These are phyloP conservation scores for Delitschia confertaspora DNA, from an alignment of 495 filamentous ascomycete species.

Conservation along the genomic window DNA sequence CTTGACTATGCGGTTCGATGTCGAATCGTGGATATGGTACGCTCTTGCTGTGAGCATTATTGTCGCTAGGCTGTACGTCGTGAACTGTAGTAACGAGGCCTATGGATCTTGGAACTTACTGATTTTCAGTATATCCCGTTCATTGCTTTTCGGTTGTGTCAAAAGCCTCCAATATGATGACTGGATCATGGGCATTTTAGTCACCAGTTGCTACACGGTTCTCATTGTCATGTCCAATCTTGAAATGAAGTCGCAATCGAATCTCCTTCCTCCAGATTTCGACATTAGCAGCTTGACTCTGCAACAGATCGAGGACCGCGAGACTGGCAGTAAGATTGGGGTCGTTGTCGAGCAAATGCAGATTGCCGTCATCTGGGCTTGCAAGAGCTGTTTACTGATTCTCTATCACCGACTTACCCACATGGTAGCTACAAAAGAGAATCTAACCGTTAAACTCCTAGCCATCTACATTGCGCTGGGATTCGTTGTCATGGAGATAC, in stretches of 20 bases:
- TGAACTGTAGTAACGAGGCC: too few relatives aligned
- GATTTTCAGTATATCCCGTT: conserved; percentile 28
- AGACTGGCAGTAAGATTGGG: conserved; percentile 49
- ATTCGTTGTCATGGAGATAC: conserved; percentile 52
- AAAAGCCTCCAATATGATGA: conserved; percentile 49
- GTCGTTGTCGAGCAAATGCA: conserved; percentile 44
- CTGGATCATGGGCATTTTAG: conserved; percentile 49
- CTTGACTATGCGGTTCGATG: conserved; percentile 21
- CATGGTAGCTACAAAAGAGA: conserved; percentile 37
- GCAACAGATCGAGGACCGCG: conserved; percentile 39
- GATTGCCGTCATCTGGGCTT: conserved; percentile 43
- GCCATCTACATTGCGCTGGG: conserved; percentile 45
- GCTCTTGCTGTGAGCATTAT: conserved; percentile 36
- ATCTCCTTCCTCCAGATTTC: conserved; percentile 48
- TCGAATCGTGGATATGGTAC: conserved; percentile 49
- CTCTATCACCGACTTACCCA: conserved; percentile 47
- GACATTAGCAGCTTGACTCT: conserved; percentile 41
- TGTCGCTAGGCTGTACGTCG: conserved; percentile 33
- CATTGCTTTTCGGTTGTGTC: conserved; percentile 40
- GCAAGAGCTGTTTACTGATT: conserved; percentile 47
- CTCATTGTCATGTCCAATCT: conserved; percentile 51
- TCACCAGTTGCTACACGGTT: conserved; percentile 45
- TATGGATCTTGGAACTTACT: too few relatives aligned
- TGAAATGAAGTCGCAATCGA: conserved; percentile 47
- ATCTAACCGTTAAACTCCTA: conserved; percentile 46